These are phyloP conservation scores for Citeromyces hawaiiensis DNA, from an alignment of 1,139 yeast species.

Conservation along the genomic window DNA sequence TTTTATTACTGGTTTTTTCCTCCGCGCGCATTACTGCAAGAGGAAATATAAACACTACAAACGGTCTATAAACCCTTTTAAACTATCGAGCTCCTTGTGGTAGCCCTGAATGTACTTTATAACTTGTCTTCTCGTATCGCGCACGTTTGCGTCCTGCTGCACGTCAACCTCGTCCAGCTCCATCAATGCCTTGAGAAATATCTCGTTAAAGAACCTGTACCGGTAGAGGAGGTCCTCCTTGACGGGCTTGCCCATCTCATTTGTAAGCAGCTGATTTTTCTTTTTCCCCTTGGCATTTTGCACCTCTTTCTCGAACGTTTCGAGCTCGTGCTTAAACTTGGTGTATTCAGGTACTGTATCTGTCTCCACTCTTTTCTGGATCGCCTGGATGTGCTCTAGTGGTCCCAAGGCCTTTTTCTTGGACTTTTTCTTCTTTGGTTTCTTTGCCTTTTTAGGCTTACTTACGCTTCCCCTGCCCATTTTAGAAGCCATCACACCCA, in stretches of 20 bases:
- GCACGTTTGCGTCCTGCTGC: constrained; percentile 29
- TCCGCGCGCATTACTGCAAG: no score
- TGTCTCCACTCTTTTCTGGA: no score
- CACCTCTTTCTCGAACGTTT: constrained; percentile 2
- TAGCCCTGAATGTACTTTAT: constrained; percentile 48
- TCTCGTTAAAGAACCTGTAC: constrained; percentile 49
- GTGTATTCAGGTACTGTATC: not conserved
- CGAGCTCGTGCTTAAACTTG: constrained; percentile 1
- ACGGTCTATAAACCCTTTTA: constrained; percentile 20
- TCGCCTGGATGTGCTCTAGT: not conserved
- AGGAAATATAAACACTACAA: not conserved
- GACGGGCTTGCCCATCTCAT: constrained; percentile 5
- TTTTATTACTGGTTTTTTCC: no score
- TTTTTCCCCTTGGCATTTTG: constrained; percentile 1
- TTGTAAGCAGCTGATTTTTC: constrained; percentile 1
- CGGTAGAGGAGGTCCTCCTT: constrained; percentile 31
- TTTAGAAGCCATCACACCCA: constrained; percentile 3
- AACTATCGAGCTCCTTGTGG: constrained; percentile 43
- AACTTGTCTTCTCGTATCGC: constrained; percentile 43
- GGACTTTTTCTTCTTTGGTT: constrained; percentile 3
- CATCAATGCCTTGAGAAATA: constrained; percentile 51
- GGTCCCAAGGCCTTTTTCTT: constrained; percentile 1
- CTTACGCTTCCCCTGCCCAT: constrained; percentile 4
- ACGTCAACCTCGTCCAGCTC: constrained; percentile 54
- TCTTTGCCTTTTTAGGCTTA: not conserved